Evolutionary conservation across 192 early-diverging fungal genomes (phyloP).

Genomic region (Pecoramyces ruminantium): DNA sequence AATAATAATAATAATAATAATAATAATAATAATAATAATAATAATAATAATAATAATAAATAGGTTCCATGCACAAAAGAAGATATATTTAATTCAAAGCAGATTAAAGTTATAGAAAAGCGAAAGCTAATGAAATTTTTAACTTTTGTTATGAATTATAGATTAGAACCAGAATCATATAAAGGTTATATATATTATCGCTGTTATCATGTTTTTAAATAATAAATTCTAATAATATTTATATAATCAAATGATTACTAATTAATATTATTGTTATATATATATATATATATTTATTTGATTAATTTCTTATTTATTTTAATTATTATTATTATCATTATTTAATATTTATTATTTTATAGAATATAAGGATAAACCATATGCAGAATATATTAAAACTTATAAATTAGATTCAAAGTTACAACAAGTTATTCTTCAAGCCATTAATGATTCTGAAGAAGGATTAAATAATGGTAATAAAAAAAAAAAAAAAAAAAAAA

Average conservation of each 20-base stretch:
- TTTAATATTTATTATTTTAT: neutral
- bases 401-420: neutral
- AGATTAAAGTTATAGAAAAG: slow-evolving; percentile 66
- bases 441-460: neutral
- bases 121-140: slow-evolving; percentile 80
- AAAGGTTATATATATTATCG: neutral
- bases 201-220: too few relatives aligned
- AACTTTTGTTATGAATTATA: slow-evolving; percentile 11
- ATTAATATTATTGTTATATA: too few relatives aligned
- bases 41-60: neutral
- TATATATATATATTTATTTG: too few relatives aligned
- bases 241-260: too few relatives aligned
- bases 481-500: too few relatives aligned
- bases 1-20: too few relatives aligned
- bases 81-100: slow-evolving; percentile 70
- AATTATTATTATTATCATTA: too few relatives aligned
- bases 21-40: too few relatives aligned
- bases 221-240: too few relatives aligned
- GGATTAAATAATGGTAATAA: neutral
- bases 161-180: neutral
- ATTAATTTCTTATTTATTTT: too few relatives aligned
- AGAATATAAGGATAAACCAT: neutral
- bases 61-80: slow-evolving; percentile 77
- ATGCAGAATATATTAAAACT: neutral
- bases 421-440: neutral